Conservation (phyloP, 768 basidiomycete species). For the Lactarius psammicola region DNA sequence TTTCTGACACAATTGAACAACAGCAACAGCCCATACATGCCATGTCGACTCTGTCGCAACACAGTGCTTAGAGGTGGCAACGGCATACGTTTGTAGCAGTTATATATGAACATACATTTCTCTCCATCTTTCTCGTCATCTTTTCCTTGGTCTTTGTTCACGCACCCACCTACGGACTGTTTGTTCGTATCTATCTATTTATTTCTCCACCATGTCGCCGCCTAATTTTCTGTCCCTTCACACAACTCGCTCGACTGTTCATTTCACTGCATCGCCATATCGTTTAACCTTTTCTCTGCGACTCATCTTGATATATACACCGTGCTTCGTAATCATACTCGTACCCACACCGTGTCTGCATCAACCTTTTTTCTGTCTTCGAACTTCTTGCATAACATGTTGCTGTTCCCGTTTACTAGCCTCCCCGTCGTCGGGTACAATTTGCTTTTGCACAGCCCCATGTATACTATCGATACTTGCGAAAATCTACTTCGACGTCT, state of each 20-base stretch:
- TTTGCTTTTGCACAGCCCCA: conserved; percentile 30
- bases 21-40: conserved; percentile 28
- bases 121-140: conserved; percentile 25
- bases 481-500: conserved; percentile 25
- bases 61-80: conserved; percentile 27
- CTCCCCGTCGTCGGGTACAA: conserved; percentile 35
- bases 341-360: conserved; percentile 31
- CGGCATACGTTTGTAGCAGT: conserved; percentile 30
- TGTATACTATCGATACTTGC: conserved; percentile 34
- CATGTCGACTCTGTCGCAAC: conserved; percentile 26
- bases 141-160: conserved; percentile 27
- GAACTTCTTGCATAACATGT: conserved; percentile 37
- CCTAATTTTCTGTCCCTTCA: conserved; percentile 28
- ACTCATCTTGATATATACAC: conserved; percentile 28
- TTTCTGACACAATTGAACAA: conserved; percentile 30
- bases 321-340: conserved; percentile 32
- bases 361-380: conserved; percentile 26
- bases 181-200: conserved; percentile 29
- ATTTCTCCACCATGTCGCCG: conserved; percentile 21
- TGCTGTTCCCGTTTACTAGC: conserved; percentile 29
- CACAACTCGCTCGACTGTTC: conserved; percentile 21
- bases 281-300: conserved; percentile 24
- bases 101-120: conserved; percentile 32
- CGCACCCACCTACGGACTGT: conserved; percentile 24
- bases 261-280: conserved; percentile 27